Conservation (phyloP, 2,329 filamentous ascomycete genomes). For the Penicillium rolfsii region DNA sequence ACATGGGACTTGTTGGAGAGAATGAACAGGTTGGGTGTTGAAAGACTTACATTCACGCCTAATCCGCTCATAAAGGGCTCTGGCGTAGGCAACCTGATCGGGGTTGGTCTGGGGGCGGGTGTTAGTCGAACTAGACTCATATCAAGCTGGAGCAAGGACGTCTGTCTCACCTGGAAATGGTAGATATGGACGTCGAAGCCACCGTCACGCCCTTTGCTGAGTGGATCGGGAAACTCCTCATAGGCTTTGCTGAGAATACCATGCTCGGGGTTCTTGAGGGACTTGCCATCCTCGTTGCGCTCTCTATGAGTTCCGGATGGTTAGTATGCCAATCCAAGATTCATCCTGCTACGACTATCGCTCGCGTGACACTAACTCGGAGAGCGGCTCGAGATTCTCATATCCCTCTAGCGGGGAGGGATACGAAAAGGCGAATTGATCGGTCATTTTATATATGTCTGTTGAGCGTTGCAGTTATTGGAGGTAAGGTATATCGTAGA, state of each 20-base stretch:
- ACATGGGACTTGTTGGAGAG: background rate
- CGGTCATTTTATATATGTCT: slow-evolving; percentile 47
- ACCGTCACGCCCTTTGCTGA: slow-evolving; percentile 67
- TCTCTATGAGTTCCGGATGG: slow-evolving; percentile 49
- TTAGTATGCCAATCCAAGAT: background rate
- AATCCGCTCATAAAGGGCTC: slow-evolving; percentile 75
- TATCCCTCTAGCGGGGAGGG: slow-evolving; percentile 59
- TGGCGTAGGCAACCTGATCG: slow-evolving; percentile 68
- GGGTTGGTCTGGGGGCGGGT: slow-evolving; percentile 55
- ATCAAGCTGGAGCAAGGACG: background rate
- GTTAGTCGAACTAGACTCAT: background rate
- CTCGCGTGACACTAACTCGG: slow-evolving; percentile 40
- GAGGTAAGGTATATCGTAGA: background rate
- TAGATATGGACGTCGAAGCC: slow-evolving; percentile 91
- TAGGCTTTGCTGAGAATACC: slow-evolving; percentile 69
- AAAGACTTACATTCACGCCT: slow-evolving; percentile 69
- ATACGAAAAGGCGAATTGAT: slow-evolving; percentile 57
- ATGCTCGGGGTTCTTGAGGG: slow-evolving; percentile 67
- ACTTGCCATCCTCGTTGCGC: slow-evolving; percentile 74
- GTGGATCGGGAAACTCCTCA: slow-evolving; percentile 66
- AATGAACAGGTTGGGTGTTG: background rate
- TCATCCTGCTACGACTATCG: too few species aligned
- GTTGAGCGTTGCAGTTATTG: background rate
- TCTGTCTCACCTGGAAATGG: slow-evolving; percentile 60
- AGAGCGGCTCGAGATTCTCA: slow-evolving; percentile 52